Evolutionary conservation across 1,284 basidiomycete genomes (phyloP).

Genomic region (Tylopilus orsonianus): DNA sequence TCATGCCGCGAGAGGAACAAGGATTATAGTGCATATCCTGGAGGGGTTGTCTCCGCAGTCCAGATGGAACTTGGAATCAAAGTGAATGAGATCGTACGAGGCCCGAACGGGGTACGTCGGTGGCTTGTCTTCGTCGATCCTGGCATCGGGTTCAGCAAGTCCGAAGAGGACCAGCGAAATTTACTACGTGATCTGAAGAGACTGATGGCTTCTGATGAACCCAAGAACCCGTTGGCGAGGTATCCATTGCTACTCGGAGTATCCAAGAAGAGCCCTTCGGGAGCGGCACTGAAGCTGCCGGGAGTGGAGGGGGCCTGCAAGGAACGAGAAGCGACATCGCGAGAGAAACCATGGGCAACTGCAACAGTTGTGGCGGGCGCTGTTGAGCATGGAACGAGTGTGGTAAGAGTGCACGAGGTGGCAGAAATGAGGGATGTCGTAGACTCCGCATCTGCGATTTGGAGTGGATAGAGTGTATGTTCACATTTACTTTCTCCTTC

Average conservation of each 20-base stretch:
- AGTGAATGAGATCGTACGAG: conserved; percentile 68
- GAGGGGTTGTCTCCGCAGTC: conserved; percentile 66
- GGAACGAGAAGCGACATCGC: conserved; percentile 32
- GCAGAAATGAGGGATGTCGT: conserved; percentile 60
- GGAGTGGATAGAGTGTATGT: no score
- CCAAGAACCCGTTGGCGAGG: conserved; percentile 54
- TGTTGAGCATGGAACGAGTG: background rate
- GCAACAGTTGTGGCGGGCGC: conserved; percentile 34
- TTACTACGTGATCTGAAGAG: conserved; percentile 53
- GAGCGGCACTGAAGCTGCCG: conserved; percentile 49
- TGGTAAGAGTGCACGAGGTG: conserved; percentile 72
- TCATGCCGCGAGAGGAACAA: conserved; percentile 81
- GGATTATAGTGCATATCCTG: conserved; percentile 33
- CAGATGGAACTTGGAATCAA: conserved; percentile 72
- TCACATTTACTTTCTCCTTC: no score
- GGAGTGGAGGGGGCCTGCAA: background rate
- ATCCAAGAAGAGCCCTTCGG: conserved; percentile 85
- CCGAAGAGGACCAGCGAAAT: conserved; percentile 72
- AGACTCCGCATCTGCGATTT: conserved; percentile 45
- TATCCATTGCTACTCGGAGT: conserved; percentile 79
- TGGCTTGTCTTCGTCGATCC: conserved; percentile 95
- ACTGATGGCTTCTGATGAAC: conserved; percentile 43
- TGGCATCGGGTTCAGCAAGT: conserved; percentile 95
- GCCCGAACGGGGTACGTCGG: conserved; percentile 72
- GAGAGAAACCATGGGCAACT: conserved; percentile 79